Percentiles rank a stretch among this genome's conserved stretches.
These are phyloP conservation scores for Chloranthus sessilifolius DNA, from an alignment of 164 flowering plant species.

Conservation along the genomic window DNA sequence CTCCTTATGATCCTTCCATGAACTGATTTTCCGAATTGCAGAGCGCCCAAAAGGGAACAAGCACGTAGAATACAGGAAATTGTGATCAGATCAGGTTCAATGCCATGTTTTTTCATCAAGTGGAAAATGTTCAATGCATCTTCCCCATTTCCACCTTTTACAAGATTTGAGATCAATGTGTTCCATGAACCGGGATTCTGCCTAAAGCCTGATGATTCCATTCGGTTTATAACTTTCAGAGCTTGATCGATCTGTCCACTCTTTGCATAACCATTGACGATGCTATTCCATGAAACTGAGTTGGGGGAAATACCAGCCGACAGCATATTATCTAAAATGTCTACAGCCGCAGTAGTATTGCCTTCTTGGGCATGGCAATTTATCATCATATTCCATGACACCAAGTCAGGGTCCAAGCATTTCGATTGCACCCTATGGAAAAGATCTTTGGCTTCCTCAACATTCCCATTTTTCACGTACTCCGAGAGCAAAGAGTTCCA, in stretches of 20 bases:
- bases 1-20: slow-evolving; percentile 10
- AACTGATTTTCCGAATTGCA: slow-evolving; percentile 11
- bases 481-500: slow-evolving; percentile 12
- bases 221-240: not conserved
- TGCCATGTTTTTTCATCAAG: slow-evolving; percentile 11
- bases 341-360: not conserved
- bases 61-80: slow-evolving; percentile 10
- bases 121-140: slow-evolving; percentile 6
- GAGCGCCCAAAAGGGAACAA: slow-evolving; percentile 12
- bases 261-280: slow-evolving; percentile 5
- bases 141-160: slow-evolving; percentile 3
- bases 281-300: slow-evolving; percentile 10
- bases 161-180: slow-evolving; percentile 10
- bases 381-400: slow-evolving; percentile 15
- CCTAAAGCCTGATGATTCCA: slow-evolving; percentile 1
- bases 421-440: slow-evolving; percentile 4
- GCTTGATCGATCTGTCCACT: slow-evolving; percentile 7
- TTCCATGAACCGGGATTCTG: slow-evolving; percentile 16
- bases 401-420: slow-evolving; percentile 10
- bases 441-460: slow-evolving; percentile 7
- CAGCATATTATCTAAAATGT: slow-evolving; percentile 3
- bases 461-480: slow-evolving; percentile 2
- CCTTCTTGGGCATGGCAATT: slow-evolving; percentile 10
- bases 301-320: slow-evolving; percentile 11
- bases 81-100: slow-evolving; percentile 10